Evolutionary conservation across 768 basidiomycete genomes (phyloP).

Genomic region (Auricularia cornea): DNA sequence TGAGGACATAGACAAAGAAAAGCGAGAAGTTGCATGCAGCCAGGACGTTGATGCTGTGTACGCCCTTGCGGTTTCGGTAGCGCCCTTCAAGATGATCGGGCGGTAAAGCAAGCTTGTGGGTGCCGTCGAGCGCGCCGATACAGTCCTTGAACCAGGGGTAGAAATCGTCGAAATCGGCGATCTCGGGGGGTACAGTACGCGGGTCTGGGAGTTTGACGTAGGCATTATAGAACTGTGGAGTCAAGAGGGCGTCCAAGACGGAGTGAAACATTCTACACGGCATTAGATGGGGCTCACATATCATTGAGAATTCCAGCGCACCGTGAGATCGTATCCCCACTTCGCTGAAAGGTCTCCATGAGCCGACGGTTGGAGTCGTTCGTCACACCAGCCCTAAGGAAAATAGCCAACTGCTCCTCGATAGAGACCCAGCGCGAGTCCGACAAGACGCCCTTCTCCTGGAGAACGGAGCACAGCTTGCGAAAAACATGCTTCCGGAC

Average conservation of each 20-base stretch:
- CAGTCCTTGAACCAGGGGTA: constrained; percentile 25
- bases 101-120: too few relatives aligned
- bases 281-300: too few relatives aligned
- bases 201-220: constrained; percentile 15
- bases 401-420: constrained; percentile 30
- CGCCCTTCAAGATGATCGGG: too few relatives aligned
- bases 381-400: constrained; percentile 23
- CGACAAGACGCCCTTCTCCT: constrained; percentile 5
- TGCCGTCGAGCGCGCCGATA: constrained; percentile 28
- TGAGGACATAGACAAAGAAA: constrained; percentile 11
- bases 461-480: constrained; percentile 16
- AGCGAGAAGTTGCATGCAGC: constrained; percentile 12
- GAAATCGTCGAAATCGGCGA: constrained; percentile 19
- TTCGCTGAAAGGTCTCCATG: constrained; percentile 30
- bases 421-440: constrained; percentile 19
- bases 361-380: constrained; percentile 19
- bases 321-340: constrained; percentile 32
- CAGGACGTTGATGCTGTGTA: constrained; percentile 9
- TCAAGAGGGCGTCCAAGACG: constrained; percentile 20
- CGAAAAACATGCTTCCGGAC: constrained; percentile 24
- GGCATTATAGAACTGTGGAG: constrained; percentile 18
- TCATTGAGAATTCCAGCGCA: too few relatives aligned
- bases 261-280: too few relatives aligned
- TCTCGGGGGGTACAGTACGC: constrained; percentile 12
- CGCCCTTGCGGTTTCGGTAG: constrained; percentile 5